Percentiles rank a stretch among this genome's conserved stretches.
phyloP scores from a whole-genome alignment of 2,329 filamentous ascomycete species.

The Sporothrix phasma region DNA sequence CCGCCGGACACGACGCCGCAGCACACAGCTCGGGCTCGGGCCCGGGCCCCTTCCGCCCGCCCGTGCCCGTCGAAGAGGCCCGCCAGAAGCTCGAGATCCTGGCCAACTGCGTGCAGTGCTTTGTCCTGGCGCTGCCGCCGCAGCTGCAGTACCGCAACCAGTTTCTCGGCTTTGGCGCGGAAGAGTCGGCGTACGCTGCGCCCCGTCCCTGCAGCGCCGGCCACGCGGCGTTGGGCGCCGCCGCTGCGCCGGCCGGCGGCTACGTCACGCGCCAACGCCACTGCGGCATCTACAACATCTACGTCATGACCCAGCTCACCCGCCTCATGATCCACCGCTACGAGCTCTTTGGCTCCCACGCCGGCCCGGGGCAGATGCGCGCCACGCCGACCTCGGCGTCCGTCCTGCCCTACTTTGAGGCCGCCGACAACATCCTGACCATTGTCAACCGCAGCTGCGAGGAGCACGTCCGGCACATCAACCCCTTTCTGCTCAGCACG shows the following conservation, averaged over 20 bases:
- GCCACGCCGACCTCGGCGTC: background rate
- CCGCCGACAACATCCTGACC: conserved; percentile 9
- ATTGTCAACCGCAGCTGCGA: conserved; percentile 11
- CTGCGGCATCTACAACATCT: conserved; percentile 11
- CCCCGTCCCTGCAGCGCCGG: no score
- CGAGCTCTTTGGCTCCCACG: conserved; percentile 1
- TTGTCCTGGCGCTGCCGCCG: background rate
- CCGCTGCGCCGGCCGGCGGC: background rate
- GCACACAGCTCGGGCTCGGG: no score
- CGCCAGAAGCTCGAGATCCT: conserved; percentile 9
- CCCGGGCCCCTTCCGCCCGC: background rate
- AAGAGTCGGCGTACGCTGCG: background rate
- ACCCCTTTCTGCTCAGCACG: conserved; percentile 6
- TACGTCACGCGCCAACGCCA: conserved; percentile 4
- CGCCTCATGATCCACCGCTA: conserved; percentile 8
- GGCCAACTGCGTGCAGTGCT: conserved; percentile 9
- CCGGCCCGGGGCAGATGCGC: background rate
- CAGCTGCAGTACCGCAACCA: conserved; percentile 10
- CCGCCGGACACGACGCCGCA: background rate
- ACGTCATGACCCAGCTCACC: conserved; percentile 10
- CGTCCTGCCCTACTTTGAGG: conserved; percentile 8
- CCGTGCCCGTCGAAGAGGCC: background rate
- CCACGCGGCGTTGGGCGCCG: no score
- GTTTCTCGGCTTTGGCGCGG: background rate
- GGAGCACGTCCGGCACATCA: conserved; percentile 7